Evolutionary conservation across 306 rosid genomes (phyloP).

Genomic region (Cucumis cinereus): DNA sequence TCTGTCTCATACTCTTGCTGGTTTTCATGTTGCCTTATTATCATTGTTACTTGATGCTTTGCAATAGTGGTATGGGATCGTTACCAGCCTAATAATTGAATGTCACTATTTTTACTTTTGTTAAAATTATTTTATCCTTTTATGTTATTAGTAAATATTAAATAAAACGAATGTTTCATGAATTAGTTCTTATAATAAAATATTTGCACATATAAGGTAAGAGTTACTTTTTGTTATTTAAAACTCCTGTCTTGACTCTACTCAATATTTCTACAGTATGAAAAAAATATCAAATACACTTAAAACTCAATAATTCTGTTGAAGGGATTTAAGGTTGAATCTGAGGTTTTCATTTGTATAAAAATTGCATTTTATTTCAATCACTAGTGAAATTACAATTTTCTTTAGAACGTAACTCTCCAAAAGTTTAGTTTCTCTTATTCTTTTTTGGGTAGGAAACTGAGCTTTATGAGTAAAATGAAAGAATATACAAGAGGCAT

Average conservation of each 20-base stretch:
- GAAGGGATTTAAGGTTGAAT: background rate
- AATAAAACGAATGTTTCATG: too few species aligned
- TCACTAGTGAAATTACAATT: background rate
- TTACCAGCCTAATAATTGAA: background rate
- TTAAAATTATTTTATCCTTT: background rate
- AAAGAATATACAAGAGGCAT: background rate
- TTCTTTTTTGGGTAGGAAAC: background rate
- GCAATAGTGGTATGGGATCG: slow-evolving; percentile 35
- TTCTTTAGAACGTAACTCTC: background rate
- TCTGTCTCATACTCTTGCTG: slow-evolving; percentile 66
- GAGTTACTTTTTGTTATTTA: background rate
- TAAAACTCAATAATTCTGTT: background rate
- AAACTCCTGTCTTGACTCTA: background rate
- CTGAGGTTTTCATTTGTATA: background rate
- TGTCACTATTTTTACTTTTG: background rate
- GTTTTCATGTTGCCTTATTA: slow-evolving; percentile 85
- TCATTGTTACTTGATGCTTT: slow-evolving; percentile 86
- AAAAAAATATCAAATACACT: background rate
- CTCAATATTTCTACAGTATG: background rate
- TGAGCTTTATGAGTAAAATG: background rate
- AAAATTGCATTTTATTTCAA: background rate
- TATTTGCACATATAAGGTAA: background rate
- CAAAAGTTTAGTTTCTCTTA: background rate
- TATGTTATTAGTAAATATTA: too few species aligned
- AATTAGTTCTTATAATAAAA: too few species aligned